Conservation (phyloP, 768 basidiomycete genomes). For the Kwoniella dejecticola region DNA sequence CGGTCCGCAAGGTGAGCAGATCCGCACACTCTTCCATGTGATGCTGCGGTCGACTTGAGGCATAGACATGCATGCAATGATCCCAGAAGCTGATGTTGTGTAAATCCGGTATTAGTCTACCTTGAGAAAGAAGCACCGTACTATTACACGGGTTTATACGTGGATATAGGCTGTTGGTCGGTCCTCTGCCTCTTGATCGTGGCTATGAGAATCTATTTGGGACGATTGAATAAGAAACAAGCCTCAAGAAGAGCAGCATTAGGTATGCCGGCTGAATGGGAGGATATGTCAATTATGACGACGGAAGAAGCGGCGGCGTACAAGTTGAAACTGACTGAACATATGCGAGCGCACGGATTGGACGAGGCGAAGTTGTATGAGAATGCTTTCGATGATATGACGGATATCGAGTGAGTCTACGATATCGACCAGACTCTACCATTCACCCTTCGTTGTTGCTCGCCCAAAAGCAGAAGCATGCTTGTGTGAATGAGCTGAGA, state of each 20-base stretch:
- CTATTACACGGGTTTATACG: slow-evolving; percentile 50
- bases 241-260: slow-evolving; percentile 39
- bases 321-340: slow-evolving; percentile 35
- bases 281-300: slow-evolving; percentile 51
- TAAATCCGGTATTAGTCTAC: slow-evolving; percentile 36
- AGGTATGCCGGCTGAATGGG: slow-evolving; percentile 40
- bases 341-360: slow-evolving; percentile 22
- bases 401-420: slow-evolving; percentile 35
- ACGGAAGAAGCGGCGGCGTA: slow-evolving; percentile 42
- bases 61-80: too few relatives aligned
- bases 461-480: too few relatives aligned
- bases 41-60: too few relatives aligned
- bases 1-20: slow-evolving; percentile 44
- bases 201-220: slow-evolving; percentile 45
- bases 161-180: slow-evolving; percentile 49
- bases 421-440: too few relatives aligned
- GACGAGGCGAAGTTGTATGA: slow-evolving; percentile 33
- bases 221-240: slow-evolving; percentile 41
- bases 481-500: too few relatives aligned
- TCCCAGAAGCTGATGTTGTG: too few relatives aligned
- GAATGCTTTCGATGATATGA: slow-evolving; percentile 49
- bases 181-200: slow-evolving; percentile 38
- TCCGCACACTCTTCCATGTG: too few relatives aligned
- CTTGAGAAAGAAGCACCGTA: slow-evolving; percentile 40
- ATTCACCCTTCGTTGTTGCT: neutral